Conservation (phyloP, 2,329 filamentous ascomycete species). For the Epicoccum sorghinum region DNA sequence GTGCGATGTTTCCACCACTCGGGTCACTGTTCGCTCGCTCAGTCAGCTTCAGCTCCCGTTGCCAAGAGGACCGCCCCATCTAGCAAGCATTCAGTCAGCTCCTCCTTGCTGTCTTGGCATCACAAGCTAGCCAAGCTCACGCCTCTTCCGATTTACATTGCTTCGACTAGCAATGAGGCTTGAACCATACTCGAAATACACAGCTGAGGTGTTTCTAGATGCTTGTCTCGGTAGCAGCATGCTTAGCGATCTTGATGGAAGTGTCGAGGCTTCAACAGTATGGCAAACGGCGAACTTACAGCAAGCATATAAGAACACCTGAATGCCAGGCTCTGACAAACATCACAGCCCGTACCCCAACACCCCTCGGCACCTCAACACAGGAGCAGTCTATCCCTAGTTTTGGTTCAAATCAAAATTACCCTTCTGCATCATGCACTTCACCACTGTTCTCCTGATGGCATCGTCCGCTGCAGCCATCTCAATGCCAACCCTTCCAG, state of each 20-base stretch:
- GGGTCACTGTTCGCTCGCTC: too few relatives aligned
- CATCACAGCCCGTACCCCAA: not conserved
- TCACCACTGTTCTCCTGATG: conserved; percentile 20
- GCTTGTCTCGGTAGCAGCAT: not conserved
- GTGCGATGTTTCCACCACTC: too few relatives aligned
- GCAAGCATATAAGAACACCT: not conserved
- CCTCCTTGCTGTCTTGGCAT: not conserved
- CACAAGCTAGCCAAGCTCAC: conserved; percentile 5
- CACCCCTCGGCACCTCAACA: not conserved
- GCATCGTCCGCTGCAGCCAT: conserved; percentile 25
- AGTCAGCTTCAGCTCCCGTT: not conserved
- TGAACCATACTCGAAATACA: not conserved
- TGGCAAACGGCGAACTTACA: too few relatives aligned
- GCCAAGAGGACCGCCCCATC: not conserved
- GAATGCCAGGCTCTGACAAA: not conserved
- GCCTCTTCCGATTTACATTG: not conserved
- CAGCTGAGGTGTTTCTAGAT: not conserved
- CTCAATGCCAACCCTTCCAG: conserved; percentile 20
- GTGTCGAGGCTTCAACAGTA: not conserved
- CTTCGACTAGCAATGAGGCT: conserved; percentile 1
- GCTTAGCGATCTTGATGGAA: not conserved
- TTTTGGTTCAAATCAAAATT: too few relatives aligned
- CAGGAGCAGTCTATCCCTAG: too few relatives aligned
- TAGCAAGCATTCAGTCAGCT: not conserved
- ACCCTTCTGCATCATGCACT: conserved; percentile 17